phyloP scores from a whole-genome alignment of 2,329 filamentous ascomycete genomes.

The Penicillium thymicola region DNA sequence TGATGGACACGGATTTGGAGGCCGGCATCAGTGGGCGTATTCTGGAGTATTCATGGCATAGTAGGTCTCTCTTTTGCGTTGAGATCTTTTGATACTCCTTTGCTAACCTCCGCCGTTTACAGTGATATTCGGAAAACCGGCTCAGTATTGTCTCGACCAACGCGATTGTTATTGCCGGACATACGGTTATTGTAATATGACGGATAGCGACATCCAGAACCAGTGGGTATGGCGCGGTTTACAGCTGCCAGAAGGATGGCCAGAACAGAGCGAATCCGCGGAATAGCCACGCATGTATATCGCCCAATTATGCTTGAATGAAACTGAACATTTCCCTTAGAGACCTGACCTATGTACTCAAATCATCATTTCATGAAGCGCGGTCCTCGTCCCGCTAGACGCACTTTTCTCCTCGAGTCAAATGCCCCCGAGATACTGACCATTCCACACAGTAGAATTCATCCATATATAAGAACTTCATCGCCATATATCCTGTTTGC shows the following conservation, averaged over 20 bases:
- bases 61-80: constrained; percentile 35
- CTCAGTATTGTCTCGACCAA: constrained; percentile 21
- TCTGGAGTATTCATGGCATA: constrained; percentile 57
- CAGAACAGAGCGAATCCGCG: constrained; percentile 2
- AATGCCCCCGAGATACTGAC: background rate
- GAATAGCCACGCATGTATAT: background rate
- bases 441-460: background rate
- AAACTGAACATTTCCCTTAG: constrained; percentile 1
- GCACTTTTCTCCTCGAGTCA: background rate
- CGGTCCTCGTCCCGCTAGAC: background rate
- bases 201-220: constrained; percentile 13
- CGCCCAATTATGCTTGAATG: background rate
- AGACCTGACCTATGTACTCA: background rate
- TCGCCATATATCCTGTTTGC: constrained; percentile 40
- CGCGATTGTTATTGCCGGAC: constrained; percentile 24
- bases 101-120: background rate
- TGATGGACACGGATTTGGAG: constrained; percentile 44
- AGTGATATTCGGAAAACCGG: constrained; percentile 27
- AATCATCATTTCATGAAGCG: background rate
- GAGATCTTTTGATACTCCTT: background rate
- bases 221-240: constrained; percentile 24
- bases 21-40: constrained; percentile 50
- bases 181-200: constrained; percentile 26
- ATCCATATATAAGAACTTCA: constrained; percentile 17
- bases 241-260: constrained; percentile 19